Conservation (phyloP, 352 stramenopile species). For the Globisporangium paddicum region DNA sequence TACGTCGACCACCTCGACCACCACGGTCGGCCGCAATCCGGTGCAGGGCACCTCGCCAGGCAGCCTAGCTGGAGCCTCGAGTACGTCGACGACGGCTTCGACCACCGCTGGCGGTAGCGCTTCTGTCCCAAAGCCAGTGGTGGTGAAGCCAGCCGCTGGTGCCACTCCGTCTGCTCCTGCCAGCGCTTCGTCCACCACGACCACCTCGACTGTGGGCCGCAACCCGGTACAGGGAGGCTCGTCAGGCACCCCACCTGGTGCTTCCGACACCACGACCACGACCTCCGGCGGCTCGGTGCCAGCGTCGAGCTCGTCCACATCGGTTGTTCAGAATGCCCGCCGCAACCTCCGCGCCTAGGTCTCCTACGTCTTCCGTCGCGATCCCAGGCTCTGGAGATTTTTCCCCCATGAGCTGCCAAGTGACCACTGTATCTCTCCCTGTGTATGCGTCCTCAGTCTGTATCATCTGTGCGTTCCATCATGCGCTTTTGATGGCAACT, state of each 20-base stretch:
- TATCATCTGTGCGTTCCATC: not conserved
- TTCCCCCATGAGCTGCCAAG: not conserved
- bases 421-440: not conserved
- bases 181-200: too few relatives aligned
- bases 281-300: not conserved
- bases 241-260: not conserved
- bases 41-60: not conserved
- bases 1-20: not conserved
- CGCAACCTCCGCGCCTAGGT: not conserved
- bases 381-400: not conserved
- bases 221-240: not conserved
- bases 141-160: too few relatives aligned
- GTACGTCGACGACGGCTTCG: too few relatives aligned
- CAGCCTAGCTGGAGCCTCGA: not conserved
- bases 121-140: too few relatives aligned
- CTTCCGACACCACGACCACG: not conserved
- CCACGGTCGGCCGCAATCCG: not conserved
- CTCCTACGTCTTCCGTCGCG: not conserved
- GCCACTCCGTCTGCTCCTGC: too few relatives aligned
- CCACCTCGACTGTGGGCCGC: not conserved
- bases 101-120: too few relatives aligned
- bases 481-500: not conserved
- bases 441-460: not conserved
- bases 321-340: not conserved
- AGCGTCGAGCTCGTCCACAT: not conserved